These are phyloP conservation scores for Penicillium sp. DNA, from an alignment of 2,329 filamentous ascomycete species.

Conservation along the genomic window DNA sequence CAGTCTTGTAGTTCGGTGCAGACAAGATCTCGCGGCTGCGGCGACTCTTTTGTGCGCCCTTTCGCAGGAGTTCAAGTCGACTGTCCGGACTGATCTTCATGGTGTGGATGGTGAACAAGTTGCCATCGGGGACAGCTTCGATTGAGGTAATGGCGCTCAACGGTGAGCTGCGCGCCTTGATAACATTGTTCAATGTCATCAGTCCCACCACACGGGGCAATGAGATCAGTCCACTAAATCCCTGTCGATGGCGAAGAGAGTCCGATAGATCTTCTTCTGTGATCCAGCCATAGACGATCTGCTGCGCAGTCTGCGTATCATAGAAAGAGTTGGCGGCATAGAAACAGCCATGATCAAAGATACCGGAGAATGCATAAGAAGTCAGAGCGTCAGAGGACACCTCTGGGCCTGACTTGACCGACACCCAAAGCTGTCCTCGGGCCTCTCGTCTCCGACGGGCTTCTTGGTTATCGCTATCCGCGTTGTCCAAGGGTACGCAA, in stretches of 20 bases:
- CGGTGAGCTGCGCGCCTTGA: slow-evolving; percentile 36
- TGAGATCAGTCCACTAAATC: slow-evolving; percentile 54
- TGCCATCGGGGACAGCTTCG: slow-evolving; percentile 29
- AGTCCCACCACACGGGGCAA: slow-evolving; percentile 49
- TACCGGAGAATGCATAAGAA: slow-evolving; percentile 45
- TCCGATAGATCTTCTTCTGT: slow-evolving; percentile 54
- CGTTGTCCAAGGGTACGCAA: slow-evolving; percentile 21
- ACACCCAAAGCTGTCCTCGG: slow-evolving; percentile 50
- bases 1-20: neutral
- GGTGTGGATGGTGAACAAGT: slow-evolving; percentile 46
- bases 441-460: slow-evolving; percentile 25
- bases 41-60: slow-evolving; percentile 12
- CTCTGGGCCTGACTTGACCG: slow-evolving; percentile 29
- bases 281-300: slow-evolving; percentile 54
- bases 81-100: slow-evolving; percentile 40
- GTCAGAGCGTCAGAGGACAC: slow-evolving; percentile 22
- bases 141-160: slow-evolving; percentile 48
- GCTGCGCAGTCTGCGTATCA: slow-evolving; percentile 45
- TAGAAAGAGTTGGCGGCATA: slow-evolving; percentile 55
- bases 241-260: slow-evolving; percentile 45
- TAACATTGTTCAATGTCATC: slow-evolving; percentile 41
- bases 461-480: slow-evolving; percentile 1
- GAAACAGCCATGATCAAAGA: slow-evolving; percentile 52
- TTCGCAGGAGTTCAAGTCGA: slow-evolving; percentile 32
- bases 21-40: slow-evolving; percentile 7